Evolutionary conservation across 306 rosid genomes (phyloP).

Genomic region (Gastrolobium villosum): DNA sequence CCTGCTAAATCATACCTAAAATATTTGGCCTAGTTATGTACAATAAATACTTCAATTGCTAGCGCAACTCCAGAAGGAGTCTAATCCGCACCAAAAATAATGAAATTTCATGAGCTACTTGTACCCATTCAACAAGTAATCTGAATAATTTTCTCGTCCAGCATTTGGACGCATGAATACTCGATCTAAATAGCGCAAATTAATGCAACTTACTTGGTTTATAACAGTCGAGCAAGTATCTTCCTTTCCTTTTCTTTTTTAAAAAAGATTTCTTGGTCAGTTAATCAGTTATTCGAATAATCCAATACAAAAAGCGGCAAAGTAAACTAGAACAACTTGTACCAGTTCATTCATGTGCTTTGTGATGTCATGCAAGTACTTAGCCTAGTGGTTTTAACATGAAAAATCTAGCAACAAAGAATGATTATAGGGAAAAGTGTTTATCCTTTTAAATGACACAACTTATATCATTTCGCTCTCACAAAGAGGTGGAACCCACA

Average conservation of each 20-base stretch:
- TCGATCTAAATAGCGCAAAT: neutral
- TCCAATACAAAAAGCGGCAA: too few species aligned
- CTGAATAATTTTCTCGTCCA: neutral
- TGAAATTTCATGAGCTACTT: neutral
- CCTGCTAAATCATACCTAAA: neutral
- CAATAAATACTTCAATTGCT: neutral
- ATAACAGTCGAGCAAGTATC: neutral
- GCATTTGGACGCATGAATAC: neutral
- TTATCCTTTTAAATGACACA: too few species aligned
- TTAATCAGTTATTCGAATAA: too few species aligned
- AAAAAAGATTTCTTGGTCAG: too few species aligned
- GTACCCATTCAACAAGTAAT: neutral
- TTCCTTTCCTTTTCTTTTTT: too few species aligned
- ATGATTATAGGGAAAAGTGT: too few species aligned
- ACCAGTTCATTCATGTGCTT: too few species aligned
- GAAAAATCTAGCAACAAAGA: constrained; percentile 3
- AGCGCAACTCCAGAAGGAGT: too few species aligned
- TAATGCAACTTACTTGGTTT: neutral
- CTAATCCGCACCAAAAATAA: neutral
- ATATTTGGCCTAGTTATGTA: neutral
- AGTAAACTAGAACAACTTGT: too few species aligned
- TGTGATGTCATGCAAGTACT: neutral
- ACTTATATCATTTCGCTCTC: too few species aligned
- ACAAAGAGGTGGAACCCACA: too few species aligned
- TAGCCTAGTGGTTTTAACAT: neutral